A percentile compares a stretch with the other conserved stretches of the same genome.
phyloP scores from a whole-genome alignment of 768 basidiomycete genomes.

The Psilocybe subaeruginosa region DNA sequence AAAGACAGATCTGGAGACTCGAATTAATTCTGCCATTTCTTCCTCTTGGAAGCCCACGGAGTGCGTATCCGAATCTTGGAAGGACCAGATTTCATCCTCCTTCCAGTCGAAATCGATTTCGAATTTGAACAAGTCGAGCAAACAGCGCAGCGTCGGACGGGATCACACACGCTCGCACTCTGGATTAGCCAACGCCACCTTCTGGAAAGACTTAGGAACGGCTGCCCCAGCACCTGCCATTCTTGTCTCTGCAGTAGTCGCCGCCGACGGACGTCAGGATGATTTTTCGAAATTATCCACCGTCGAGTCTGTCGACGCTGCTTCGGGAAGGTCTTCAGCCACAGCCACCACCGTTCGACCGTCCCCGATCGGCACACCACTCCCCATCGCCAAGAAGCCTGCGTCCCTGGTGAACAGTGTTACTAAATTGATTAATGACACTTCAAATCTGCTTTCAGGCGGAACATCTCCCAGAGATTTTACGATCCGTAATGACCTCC shows the following conservation, averaged over 20 bases:
- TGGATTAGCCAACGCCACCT: constrained; percentile 37
- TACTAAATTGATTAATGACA: constrained; percentile 27
- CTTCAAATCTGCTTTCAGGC: constrained; percentile 22
- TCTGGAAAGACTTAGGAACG: constrained; percentile 57
- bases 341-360: constrained; percentile 44
- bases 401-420: constrained; percentile 27
- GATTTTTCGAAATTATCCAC: constrained; percentile 40
- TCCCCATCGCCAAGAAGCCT: constrained; percentile 27
- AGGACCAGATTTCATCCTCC: constrained; percentile 38
- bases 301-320: constrained; percentile 23
- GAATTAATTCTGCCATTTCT: constrained; percentile 35
- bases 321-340: constrained; percentile 44
- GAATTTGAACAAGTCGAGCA: constrained; percentile 35
- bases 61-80: constrained; percentile 36
- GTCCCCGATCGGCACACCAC: constrained; percentile 42
- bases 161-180: constrained; percentile 41
- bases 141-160: constrained; percentile 24
- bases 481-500: constrained; percentile 13
- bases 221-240: constrained; percentile 57
- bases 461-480: constrained; percentile 19
- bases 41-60: constrained; percentile 40
- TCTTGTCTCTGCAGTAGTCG: constrained; percentile 51
- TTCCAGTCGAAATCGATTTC: constrained; percentile 40
- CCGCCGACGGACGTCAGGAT: constrained; percentile 44
- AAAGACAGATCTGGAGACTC: constrained; percentile 31